These are phyloP conservation scores for Afroboletus lepidellus DNA, from an alignment of 1,284 basidiomycete genomes.

Conservation along the genomic window DNA sequence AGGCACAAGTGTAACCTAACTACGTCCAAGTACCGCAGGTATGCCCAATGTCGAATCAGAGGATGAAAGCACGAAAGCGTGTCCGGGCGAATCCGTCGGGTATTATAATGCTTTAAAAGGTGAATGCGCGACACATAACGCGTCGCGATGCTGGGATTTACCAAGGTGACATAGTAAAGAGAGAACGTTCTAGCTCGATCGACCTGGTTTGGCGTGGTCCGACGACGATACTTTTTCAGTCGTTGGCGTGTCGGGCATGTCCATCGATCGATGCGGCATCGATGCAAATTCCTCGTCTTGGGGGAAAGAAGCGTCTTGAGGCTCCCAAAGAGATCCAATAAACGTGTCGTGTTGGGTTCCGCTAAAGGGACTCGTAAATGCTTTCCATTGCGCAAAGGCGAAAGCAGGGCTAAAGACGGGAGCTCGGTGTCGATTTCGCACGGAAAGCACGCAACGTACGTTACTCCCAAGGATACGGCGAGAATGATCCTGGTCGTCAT, in stretches of 20 bases:
- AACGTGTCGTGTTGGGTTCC: conserved; percentile 17
- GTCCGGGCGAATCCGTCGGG: conserved; percentile 9
- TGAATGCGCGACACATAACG: conserved; percentile 8
- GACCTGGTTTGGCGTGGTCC: conserved; percentile 6
- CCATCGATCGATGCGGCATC: conserved; percentile 10
- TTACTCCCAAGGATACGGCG: conserved; percentile 45
- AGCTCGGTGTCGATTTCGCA: neutral
- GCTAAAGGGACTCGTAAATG: conserved; percentile 25
- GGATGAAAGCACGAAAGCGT: conserved; percentile 13
- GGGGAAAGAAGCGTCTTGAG: conserved; percentile 16
- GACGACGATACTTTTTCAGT: conserved; percentile 18
- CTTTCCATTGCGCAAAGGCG: conserved; percentile 33
- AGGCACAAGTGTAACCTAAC: conserved; percentile 2
- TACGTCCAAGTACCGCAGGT: neutral
- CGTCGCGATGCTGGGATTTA: neutral
- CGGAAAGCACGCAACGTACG: conserved; percentile 30
- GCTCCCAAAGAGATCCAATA: conserved; percentile 24
- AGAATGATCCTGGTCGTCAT: conserved; percentile 45
- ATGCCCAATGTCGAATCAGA: conserved; percentile 5
- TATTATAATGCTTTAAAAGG: conserved; percentile 25
- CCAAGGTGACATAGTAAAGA: neutral
- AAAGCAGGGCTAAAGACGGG: conserved; percentile 25
- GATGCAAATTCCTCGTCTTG: conserved; percentile 22
- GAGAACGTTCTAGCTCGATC: conserved; percentile 7
- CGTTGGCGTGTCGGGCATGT: conserved; percentile 20